Percentiles rank a stretch among this genome's conserved stretches.
Conservation (phyloP, 169 alveolate genomes). For the Plasmodium ovale region DNA sequence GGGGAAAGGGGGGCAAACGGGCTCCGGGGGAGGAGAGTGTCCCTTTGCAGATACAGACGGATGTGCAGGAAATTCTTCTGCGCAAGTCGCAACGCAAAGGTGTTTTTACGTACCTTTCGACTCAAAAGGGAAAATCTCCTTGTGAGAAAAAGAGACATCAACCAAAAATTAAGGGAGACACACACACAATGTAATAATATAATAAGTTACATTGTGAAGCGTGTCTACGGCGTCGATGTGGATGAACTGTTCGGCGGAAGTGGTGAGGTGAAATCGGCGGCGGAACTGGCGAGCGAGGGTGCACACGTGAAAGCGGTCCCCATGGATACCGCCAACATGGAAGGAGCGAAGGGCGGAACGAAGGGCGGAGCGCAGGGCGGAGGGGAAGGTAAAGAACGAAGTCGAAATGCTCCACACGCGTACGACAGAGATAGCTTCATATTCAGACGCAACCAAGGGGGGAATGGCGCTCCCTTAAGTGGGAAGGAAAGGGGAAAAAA, state of each 20-base stretch:
- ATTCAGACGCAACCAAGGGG: no score
- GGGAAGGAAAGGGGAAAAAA: neutral
- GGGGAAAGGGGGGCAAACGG: no score
- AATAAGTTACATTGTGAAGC: neutral
- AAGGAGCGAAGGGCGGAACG: neutral
- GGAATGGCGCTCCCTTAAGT: no score
- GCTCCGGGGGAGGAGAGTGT: no score
- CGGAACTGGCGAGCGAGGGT: no score
- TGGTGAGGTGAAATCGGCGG: neutral
- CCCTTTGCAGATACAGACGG: no score
- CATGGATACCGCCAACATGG: no score
- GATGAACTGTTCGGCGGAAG: neutral
- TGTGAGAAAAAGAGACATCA: neutral
- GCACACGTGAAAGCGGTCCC: no score
- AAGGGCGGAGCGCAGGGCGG: neutral
- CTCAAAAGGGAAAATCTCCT: slow-evolving; percentile 3
- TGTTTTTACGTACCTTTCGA: neutral
- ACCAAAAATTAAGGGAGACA: neutral
- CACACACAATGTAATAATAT: neutral
- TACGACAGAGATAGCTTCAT: no score
- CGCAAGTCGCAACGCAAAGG: neutral
- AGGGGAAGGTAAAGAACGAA: neutral
- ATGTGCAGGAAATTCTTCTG: no score
- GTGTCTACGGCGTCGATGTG: neutral
- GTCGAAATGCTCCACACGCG: no score